phyloP scores from a whole-genome alignment of 2,329 filamentous ascomycete genomes.

The Amesomyces nigricolor region DNA sequence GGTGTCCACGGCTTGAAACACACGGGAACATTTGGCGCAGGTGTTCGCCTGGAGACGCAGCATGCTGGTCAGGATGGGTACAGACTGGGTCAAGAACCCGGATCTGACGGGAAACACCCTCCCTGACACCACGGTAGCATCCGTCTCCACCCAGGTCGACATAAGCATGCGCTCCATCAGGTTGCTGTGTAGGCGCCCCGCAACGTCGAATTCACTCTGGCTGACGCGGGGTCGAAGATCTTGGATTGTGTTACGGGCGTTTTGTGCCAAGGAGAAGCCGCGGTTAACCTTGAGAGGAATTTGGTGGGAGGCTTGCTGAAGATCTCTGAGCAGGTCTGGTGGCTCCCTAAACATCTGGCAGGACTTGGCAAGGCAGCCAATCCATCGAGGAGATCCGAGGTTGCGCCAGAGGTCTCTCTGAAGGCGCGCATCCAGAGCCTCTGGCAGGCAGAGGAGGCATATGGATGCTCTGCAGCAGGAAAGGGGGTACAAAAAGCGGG shows the following conservation, averaged over 20 bases:
- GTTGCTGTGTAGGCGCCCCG: constrained; percentile 1
- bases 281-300: too few relatives aligned
- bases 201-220: constrained; percentile 1
- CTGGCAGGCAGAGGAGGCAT: neutral
- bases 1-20: constrained; percentile 1
- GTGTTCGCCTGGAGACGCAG: neutral
- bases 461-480: neutral
- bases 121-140: neutral
- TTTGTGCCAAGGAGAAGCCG: neutral
- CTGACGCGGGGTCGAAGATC: neutral
- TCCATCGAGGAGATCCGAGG: neutral
- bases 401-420: neutral
- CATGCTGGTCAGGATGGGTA: constrained; percentile 7
- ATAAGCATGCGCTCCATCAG: neutral
- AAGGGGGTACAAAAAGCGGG: neutral
- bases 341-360: neutral
- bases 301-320: neutral
- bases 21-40: neutral
- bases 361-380: neutral
- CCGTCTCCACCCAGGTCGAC: neutral
- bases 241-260: neutral
- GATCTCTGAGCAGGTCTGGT: neutral
- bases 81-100: constrained; percentile 8
- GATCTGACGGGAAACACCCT: constrained; percentile 6
- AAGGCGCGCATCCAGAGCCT: neutral